A percentile compares a stretch with the other conserved stretches of the same genome.
Evolutionary conservation across 345 rosid species (phyloP).

Genomic region (Tarenaya hassleriana): DNA sequence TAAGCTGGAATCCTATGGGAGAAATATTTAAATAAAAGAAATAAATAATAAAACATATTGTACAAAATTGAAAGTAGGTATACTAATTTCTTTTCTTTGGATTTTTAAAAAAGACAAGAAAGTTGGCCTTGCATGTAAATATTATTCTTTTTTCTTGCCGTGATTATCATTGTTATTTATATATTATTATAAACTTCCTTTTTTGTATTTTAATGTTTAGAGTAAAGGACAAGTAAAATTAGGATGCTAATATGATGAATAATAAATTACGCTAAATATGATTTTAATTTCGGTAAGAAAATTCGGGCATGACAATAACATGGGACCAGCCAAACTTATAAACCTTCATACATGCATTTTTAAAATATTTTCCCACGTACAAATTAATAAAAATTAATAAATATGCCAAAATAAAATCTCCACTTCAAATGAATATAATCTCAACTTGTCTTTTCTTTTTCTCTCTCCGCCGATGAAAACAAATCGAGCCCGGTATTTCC

Average conservation of each 20-base stretch:
- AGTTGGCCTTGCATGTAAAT: no score
- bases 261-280: conserved; percentile 6
- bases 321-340: no score
- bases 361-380: no score
- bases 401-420: no score
- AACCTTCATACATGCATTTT: no score
- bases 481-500: no score
- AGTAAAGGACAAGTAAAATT: conserved; percentile 48
- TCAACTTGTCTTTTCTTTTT: no score
- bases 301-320: no score
- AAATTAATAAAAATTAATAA: no score
- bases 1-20: not conserved
- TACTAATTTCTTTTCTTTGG: conserved; percentile 14
- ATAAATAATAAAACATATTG: conserved; percentile 15
- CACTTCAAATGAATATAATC: no score
- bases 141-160: not conserved
- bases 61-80: conserved; percentile 35
- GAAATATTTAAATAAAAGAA: conserved; percentile 6
- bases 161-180: not conserved
- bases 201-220: conserved; percentile 6
- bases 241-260: conserved; percentile 33
- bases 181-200: not conserved
- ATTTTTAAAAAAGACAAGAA: not conserved
- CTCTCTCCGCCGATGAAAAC: no score
- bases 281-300: no score